These are phyloP conservation scores for Bimuria novae-zelandiae DNA, from an alignment of 2,329 filamentous ascomycete species.

Conservation along the genomic window DNA sequence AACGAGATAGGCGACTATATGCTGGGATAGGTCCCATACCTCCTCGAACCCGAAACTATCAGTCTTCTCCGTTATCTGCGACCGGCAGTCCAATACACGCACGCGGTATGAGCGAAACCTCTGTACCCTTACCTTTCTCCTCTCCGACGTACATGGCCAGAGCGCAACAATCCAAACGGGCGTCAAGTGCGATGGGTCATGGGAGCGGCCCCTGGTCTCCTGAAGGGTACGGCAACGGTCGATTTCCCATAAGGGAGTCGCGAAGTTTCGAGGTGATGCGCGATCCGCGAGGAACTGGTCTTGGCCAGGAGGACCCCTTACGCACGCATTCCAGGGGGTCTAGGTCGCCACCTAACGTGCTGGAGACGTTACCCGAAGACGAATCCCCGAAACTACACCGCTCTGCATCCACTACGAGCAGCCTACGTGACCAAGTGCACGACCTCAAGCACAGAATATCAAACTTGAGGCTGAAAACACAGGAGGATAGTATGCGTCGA, in stretches of 20 bases:
- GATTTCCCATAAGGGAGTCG: slow-evolving; percentile 45
- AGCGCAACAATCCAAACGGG: slow-evolving; percentile 37
- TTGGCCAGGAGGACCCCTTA: slow-evolving; percentile 28
- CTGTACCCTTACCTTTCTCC: slow-evolving; percentile 39
- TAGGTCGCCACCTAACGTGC: slow-evolving; percentile 34
- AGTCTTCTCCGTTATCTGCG: slow-evolving; percentile 38
- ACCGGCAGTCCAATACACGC: slow-evolving; percentile 42
- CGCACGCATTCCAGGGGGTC: slow-evolving; percentile 48
- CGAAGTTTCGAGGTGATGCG: slow-evolving; percentile 48
- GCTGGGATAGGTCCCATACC: slow-evolving; percentile 44
- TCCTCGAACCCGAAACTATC: slow-evolving; percentile 35
- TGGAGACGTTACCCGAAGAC: slow-evolving; percentile 51
- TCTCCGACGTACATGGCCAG: slow-evolving; percentile 35
- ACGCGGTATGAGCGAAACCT: slow-evolving; percentile 50
- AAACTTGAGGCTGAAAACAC: slow-evolving; percentile 74
- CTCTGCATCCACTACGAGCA: slow-evolving; percentile 72
- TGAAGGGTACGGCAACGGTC: slow-evolving; percentile 40
- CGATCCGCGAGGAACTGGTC: slow-evolving; percentile 25
- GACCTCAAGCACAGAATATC: slow-evolving; percentile 86
- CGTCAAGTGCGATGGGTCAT: slow-evolving; percentile 46
- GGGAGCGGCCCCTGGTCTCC: slow-evolving; percentile 45
- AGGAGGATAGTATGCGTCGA: slow-evolving; percentile 77
- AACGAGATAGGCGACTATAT: slow-evolving; percentile 42
- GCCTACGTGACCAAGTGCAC: slow-evolving; percentile 82
- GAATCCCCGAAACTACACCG: slow-evolving; percentile 55